Evolutionary conservation across 129 eudicot genomes (phyloP).

Genomic region (Centaurea solstitialis): DNA sequence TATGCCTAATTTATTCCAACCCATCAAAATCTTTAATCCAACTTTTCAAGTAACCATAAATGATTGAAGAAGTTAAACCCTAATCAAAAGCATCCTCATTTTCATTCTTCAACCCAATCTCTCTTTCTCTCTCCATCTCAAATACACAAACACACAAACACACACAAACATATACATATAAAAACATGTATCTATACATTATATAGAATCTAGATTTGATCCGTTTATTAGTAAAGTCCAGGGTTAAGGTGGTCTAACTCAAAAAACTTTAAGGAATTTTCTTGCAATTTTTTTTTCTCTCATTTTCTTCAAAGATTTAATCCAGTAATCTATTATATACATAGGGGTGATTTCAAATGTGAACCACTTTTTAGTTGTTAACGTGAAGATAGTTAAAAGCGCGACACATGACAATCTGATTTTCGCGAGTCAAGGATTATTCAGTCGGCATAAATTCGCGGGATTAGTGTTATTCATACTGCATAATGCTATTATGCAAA

Average conservation of each 20-base stretch:
- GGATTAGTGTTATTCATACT: no score
- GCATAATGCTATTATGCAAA: no score
- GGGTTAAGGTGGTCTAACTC: conserved; percentile 4
- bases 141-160: not conserved
- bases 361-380: no score
- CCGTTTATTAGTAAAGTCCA: not conserved
- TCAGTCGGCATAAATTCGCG: no score
- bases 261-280: conserved; percentile 5
- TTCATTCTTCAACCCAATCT: not conserved
- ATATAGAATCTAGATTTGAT: not conserved
- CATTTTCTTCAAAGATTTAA: conserved; percentile 6
- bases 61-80: conserved; percentile 1
- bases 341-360: no score
- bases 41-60: not conserved
- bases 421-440: no score
- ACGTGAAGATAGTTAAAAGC: no score
- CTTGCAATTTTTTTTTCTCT: not conserved
- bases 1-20: not conserved
- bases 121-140: not conserved
- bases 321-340: no score
- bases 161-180: not conserved
- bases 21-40: not conserved
- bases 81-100: not conserved
- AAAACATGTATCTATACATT: not conserved
- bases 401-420: no score